phyloP scores from a whole-genome alignment of 257 asterid genomes.

The Forsythia suspensa region DNA sequence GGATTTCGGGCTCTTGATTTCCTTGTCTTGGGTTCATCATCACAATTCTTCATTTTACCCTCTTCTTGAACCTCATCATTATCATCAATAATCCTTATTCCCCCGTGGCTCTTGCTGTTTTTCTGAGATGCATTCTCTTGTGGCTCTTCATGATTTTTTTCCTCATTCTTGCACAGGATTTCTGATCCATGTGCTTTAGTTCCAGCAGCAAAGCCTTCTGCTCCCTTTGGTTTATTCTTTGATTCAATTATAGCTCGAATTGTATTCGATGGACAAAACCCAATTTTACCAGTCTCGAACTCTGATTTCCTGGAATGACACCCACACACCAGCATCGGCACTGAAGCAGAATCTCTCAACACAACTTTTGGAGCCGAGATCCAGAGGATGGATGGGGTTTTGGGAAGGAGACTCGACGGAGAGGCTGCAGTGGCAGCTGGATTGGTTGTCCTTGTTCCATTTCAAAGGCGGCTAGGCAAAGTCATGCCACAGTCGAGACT shows the following conservation, averaged over 20 bases:
- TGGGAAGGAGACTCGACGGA: constrained; percentile 52
- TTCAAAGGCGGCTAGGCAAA: constrained; percentile 53
- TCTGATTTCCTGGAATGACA: constrained; percentile 16
- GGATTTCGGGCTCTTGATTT: constrained; percentile 58
- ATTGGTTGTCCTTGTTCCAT: constrained; percentile 56
- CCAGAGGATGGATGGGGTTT: constrained; percentile 31
- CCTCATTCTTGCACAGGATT: constrained; percentile 10
- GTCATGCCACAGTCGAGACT: constrained; percentile 66
- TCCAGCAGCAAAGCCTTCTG: constrained; percentile 15
- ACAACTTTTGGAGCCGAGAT: constrained; percentile 33
- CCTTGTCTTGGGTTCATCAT: constrained; percentile 51
- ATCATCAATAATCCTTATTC: neutral
- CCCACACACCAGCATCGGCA: constrained; percentile 23
- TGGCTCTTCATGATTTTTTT: too few relatives aligned
- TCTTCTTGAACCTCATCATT: constrained; percentile 11
- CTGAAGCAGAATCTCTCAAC: constrained; percentile 19
- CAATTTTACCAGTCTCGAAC: neutral
- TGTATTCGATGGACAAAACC: too few relatives aligned
- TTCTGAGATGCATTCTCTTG: neutral
- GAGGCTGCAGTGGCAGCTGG: constrained; percentile 51
- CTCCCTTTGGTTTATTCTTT: too few relatives aligned
- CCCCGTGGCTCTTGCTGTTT: constrained; percentile 15
- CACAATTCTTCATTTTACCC: constrained; percentile 9
- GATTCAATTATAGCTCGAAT: neutral
- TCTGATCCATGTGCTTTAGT: constrained; percentile 25